Evolutionary conservation across 257 asterid species (phyloP).

Genomic region (Misopates orontium): DNA sequence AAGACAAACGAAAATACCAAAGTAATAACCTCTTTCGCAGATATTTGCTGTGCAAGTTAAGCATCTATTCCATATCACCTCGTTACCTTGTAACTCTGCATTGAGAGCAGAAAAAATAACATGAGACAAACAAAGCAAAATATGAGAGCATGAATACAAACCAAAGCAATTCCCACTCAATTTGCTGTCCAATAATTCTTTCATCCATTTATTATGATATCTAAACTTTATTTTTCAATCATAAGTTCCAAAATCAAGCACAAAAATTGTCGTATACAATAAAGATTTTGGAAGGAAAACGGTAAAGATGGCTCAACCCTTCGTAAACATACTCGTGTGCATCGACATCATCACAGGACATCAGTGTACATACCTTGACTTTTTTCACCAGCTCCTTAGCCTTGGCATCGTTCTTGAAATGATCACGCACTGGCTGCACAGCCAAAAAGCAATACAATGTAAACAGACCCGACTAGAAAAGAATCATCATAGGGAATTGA

Average conservation of each 20-base stretch:
- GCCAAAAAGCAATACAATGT: no score
- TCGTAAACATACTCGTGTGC: neutral
- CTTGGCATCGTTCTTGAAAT: slow-evolving; percentile 56
- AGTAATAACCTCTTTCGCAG: neutral
- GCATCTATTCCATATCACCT: slow-evolving; percentile 34
- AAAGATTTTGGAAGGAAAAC: no score
- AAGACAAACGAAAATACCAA: neutral
- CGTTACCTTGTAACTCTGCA: slow-evolving; percentile 62
- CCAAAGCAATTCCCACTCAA: no score
- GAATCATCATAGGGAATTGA: neutral
- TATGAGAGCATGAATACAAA: no score
- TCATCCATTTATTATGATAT: no score
- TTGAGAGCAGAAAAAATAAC: neutral
- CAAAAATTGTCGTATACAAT: no score
- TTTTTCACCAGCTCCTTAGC: slow-evolving; percentile 73
- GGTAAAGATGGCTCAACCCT: neutral
- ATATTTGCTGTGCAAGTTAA: neutral
- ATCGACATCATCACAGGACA: neutral
- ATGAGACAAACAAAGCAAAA: neutral
- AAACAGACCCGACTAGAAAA: no score
- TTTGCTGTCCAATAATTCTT: no score
- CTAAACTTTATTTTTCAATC: no score
- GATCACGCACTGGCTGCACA: slow-evolving; percentile 87
- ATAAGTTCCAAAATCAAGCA: no score
- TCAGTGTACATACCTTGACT: slow-evolving; percentile 62